Percentiles rank a stretch among this genome's conserved stretches.
These are phyloP conservation scores for Exophiala sideris DNA, from an alignment of 2,329 filamentous ascomycete genomes.

Conservation along the genomic window DNA sequence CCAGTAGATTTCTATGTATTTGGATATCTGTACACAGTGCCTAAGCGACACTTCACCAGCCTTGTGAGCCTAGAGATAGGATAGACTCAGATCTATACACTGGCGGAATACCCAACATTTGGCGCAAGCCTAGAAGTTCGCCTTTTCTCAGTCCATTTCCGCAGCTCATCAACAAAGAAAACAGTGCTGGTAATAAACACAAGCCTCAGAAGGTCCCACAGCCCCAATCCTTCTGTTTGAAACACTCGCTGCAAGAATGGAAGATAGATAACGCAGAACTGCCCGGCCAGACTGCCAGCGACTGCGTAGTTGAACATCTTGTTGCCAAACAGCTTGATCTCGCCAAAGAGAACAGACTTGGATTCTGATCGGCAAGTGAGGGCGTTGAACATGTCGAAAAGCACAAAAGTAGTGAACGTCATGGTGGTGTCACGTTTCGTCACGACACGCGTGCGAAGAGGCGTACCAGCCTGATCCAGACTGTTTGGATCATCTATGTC, in stretches of 20 bases:
- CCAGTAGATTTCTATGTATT: neutral
- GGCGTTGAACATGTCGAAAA: conserved; percentile 99
- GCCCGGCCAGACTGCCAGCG: conserved; percentile 75
- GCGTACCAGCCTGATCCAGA: conserved; percentile 2
- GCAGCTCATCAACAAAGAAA: conserved; percentile 88
- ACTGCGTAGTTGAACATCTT: conserved; percentile 97
- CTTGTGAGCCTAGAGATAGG: neutral
- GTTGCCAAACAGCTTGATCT: conserved; percentile 79
- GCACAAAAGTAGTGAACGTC: conserved; percentile 97
- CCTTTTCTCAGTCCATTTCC: conserved; percentile 68
- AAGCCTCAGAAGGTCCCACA: conserved; percentile 71
- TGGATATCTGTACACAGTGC: conserved; percentile 5
- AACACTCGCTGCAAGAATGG: conserved; percentile 92
- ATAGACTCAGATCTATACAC: conserved; percentile 16
- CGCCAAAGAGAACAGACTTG: conserved; percentile 83
- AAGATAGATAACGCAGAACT: conserved; percentile 89
- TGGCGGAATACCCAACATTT: conserved; percentile 27
- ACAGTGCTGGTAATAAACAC: conserved; percentile 78
- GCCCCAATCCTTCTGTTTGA: conserved; percentile 80
- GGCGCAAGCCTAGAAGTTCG: conserved; percentile 36
- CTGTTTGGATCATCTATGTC: conserved; percentile 54
- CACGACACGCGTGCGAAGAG: conserved; percentile 56
- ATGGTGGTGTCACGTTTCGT: conserved; percentile 95
- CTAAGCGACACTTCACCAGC: neutral
- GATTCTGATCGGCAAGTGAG: conserved; percentile 86